A percentile compares a stretch with the other conserved stretches of the same genome.
Evolutionary conservation across 306 rosid genomes (phyloP).

Genomic region (Crotalaria pallida): DNA sequence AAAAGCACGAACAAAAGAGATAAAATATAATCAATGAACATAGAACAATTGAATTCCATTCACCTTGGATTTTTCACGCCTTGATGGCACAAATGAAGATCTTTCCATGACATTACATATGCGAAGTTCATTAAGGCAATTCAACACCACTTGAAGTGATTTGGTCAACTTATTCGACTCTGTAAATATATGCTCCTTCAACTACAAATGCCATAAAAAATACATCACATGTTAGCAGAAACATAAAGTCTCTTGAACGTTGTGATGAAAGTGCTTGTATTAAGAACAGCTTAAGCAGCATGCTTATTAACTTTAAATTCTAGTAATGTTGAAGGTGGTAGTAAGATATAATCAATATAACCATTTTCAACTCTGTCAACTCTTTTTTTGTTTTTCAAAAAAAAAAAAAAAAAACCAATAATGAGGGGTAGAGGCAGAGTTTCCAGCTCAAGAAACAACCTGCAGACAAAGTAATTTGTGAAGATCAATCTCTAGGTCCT

Average conservation of each 20-base stretch:
- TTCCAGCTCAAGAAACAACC: conserved; percentile 39
- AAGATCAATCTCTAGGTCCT: conserved; percentile 61
- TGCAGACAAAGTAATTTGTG: conserved; percentile 53
- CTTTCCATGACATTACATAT: conserved; percentile 57
- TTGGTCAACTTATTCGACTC: conserved; percentile 69
- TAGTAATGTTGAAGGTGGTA: background rate
- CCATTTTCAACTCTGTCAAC: conserved; percentile 2
- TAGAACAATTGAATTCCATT: background rate
- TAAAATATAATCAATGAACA: conserved; percentile 2
- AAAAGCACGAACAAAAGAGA: background rate
- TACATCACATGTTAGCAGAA: background rate
- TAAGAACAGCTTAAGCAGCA: background rate
- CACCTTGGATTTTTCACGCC: conserved; percentile 64
- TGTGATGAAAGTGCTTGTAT: background rate
- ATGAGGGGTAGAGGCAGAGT: background rate
- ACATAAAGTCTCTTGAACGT: background rate
- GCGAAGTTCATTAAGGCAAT: conserved; percentile 86
- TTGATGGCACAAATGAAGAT: conserved; percentile 34
- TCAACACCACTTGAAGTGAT: conserved; percentile 81
- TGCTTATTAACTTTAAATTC: conserved; percentile 2
- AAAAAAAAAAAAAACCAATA: background rate
- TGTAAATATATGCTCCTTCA: conserved; percentile 66
- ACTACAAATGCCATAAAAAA: conserved; percentile 49
- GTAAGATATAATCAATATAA: background rate
- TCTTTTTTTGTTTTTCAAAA: background rate